Base-by-base conservation (phyloP, 2,329 filamentous ascomycete species). In the Harringtonia lauricola region DNA sequence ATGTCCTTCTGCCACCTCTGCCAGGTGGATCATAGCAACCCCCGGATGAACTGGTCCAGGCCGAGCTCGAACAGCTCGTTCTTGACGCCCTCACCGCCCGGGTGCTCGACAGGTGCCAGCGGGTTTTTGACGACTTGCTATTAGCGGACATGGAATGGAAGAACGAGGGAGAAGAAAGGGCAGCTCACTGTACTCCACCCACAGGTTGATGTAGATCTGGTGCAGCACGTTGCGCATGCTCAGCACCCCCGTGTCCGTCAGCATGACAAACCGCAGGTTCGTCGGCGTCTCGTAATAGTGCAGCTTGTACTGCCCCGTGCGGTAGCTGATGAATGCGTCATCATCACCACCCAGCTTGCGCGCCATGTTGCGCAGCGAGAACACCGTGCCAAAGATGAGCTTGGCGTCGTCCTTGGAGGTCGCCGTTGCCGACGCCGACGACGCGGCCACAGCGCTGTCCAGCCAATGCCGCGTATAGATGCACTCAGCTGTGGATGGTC, bases 241-340 rank as follows among this genome's bases (percentile, higher is more conserved):
- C 52, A 84, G 76, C 46, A 86, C 85, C 52, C 79, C 83, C 31
- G 85, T 86, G 65, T 96, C 92, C 21, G 92, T 96, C 58, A 96
- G 72, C 81, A 98, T 86, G 59, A 95, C 88, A 59, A 96, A 94
- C 59, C 95, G 94, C 64, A 94, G 81, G 61, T 86, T 94, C 42
- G 88, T 92, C 1, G 89, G 88, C 13, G 92, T 96, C 71, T 98
- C 92, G 72, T 95, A 98, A 70, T 94, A 98, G 67, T 98, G 92
- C 55, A 98, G 76, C 67, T 95, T 95, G 73, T 98, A 98, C 64
- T 95, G 84, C 53, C 76, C 85, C 42, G 92, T 98, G 54, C 87
- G 84, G 66, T 86, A 98, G 54, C 83, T 87, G 54, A 98, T 83
- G 64, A 98, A 98, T 59, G 85, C 87, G 67, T 95, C 90, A 61